Conservation (phyloP, 805 yeast genomes). For the Sungouiella thailandica region DNA sequence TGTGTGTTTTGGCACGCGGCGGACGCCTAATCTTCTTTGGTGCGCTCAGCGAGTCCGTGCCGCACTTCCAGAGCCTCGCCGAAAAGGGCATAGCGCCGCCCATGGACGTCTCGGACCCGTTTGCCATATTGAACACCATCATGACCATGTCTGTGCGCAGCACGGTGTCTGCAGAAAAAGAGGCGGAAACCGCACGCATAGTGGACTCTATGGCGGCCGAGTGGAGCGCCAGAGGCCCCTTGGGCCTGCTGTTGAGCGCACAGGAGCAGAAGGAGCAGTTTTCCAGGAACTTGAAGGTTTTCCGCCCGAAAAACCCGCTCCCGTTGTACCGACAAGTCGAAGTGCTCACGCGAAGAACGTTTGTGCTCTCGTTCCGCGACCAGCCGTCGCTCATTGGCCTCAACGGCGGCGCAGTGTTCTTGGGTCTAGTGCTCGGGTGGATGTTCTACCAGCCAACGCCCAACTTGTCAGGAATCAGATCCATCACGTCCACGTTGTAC, state of each 20-base stretch:
- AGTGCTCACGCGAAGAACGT: constrained; percentile 32
- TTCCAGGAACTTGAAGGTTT: constrained; percentile 14
- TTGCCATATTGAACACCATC: constrained; percentile 9
- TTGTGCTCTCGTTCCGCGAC: constrained; percentile 31
- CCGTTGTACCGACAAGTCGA: constrained; percentile 25
- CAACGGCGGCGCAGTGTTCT: constrained; percentile 36
- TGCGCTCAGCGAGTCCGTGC: constrained; percentile 37
- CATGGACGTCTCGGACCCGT: constrained; percentile 8
- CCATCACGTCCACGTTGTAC: constrained; percentile 39
- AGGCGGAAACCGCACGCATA: constrained; percentile 7
- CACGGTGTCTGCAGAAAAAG: constrained; percentile 10
- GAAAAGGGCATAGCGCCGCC: constrained; percentile 7
- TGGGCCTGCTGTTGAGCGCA: constrained; percentile 2
- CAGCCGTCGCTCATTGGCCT: constrained; percentile 28
- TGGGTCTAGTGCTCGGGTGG: constrained; percentile 72
- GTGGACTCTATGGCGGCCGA: constrained; percentile 7
- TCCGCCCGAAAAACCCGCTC: constrained; percentile 17
- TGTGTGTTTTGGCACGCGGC: constrained; percentile 59
- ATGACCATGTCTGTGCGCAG: constrained; percentile 16
- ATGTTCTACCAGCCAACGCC: constrained; percentile 62
- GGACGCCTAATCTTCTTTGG: constrained; percentile 49
- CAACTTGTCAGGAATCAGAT: constrained; percentile 59
- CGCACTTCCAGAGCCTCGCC: constrained; percentile 38
- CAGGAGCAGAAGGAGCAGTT: constrained; percentile 14
- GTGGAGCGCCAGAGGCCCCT: constrained; percentile 5